Percentiles rank a stretch among this genome's conserved stretches.
phyloP scores from a whole-genome alignment of 495 filamentous ascomycete genomes.

The Neurospora sublineolata region DNA sequence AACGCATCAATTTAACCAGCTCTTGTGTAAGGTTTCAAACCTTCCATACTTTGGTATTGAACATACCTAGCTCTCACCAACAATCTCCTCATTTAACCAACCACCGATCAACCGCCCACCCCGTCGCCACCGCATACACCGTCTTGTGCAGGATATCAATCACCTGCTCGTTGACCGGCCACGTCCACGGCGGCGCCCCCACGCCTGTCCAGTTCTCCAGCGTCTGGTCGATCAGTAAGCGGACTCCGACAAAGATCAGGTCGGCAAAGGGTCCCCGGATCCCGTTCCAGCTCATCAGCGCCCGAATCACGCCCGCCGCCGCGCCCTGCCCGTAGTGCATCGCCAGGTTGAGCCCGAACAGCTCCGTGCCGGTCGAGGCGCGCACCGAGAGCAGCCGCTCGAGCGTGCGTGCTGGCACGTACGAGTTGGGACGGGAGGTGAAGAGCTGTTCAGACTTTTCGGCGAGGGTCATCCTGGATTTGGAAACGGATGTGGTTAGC shows the following conservation, averaged over 20 bases:
- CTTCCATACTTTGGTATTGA: neutral
- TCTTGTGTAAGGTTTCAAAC: neutral
- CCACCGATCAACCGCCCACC: conserved; percentile 17
- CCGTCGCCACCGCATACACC: conserved; percentile 19
- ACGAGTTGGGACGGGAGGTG: conserved; percentile 6
- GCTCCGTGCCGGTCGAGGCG: neutral
- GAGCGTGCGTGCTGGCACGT: conserved; percentile 8
- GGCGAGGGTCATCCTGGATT: conserved; percentile 4
- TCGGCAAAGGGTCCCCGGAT: conserved; percentile 23
- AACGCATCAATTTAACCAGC: neutral
- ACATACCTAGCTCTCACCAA: neutral
- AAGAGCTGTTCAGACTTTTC: conserved; percentile 6
- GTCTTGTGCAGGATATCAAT: conserved; percentile 24
- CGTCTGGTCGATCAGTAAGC: conserved; percentile 22
- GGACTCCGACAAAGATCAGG: conserved; percentile 18
- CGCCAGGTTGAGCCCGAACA: conserved; percentile 10
- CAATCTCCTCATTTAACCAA: neutral
- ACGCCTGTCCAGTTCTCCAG: conserved; percentile 22
- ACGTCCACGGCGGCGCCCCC: conserved; percentile 17
- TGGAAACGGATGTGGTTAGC: neutral
- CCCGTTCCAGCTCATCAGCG: conserved; percentile 17
- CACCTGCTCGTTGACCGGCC: conserved; percentile 20
- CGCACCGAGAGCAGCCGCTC: neutral
- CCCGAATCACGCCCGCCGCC: conserved; percentile 7
- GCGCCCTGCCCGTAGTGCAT: conserved; percentile 18